Base-by-base conservation (phyloP, 2,329 filamentous ascomycete genomes). In the Metarhizium rileyi region DNA sequence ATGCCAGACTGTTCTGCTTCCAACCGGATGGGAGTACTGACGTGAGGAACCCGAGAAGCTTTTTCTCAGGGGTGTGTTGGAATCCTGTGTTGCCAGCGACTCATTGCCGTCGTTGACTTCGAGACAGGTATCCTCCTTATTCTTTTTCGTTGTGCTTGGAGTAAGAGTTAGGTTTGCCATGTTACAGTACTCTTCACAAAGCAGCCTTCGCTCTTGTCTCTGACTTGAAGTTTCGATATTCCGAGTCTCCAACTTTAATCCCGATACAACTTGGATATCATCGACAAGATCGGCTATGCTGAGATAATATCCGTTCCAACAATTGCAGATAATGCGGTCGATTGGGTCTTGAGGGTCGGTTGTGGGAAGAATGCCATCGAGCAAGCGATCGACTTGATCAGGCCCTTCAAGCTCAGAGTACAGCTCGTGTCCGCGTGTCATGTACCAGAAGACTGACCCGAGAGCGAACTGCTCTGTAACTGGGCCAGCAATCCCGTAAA, bases 401-500 rank as follows among this genome's bases (percentile, higher is more conserved):
- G 27, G 33, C 5, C 53, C 51, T 40, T 50, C 44, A 3, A 56
- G 50, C 35, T 57, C 50, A 6, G 54, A 50, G 44, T 55, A 58
- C 35, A 56, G 18, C 47, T 58, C 50, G 9, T 44, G 45, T 5
- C 52, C 51, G 22, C 51, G 53, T 2, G 25, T 47, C 48, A 57
- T 57, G 40, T 53, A 58, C 52, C 52, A 58, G 36, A 58, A 57
- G 43, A 57, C 41, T 3, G 50, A 58, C 3, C 52, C 55, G 1
- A 57, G 53, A 33, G 55, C 55, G 22, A 55, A 57, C 48, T 57
- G 52, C 30, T 58, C 56, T 3, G 53, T 52, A 25, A 38, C 30
- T 10, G 52, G 50, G 33, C 55, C 48, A 33, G 56, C 51, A 43
- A 46, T 28, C 8, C 56, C 51, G 26, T 22, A 56, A 2, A 33